phyloP scores from a whole-genome alignment of 2,329 filamentous ascomycete genomes.

The Hysterium pulicare region DNA sequence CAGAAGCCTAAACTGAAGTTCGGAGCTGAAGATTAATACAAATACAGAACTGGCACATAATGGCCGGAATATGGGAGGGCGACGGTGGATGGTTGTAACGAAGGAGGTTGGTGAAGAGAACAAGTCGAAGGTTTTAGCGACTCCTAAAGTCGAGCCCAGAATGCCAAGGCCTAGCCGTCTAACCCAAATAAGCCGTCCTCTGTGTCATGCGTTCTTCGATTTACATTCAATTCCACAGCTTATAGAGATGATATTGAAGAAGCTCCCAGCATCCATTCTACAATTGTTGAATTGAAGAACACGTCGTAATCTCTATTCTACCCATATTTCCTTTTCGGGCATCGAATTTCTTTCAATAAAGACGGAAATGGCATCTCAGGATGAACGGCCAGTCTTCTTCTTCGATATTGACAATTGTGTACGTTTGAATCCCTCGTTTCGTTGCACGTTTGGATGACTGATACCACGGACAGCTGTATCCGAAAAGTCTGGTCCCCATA shows the following conservation, averaged over 20 bases:
- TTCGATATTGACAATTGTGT: slow-evolving; percentile 99
- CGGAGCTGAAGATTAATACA: slow-evolving; percentile 13
- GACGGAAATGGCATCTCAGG: not conserved
- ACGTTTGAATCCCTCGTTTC: slow-evolving; percentile 38
- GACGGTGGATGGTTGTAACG: slow-evolving; percentile 13
- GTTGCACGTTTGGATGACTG: too few species aligned
- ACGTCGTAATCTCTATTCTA: not conserved
- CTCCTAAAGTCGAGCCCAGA: not conserved
- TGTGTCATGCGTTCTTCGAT: not conserved
- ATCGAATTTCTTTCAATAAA: not conserved
- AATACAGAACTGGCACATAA: slow-evolving; percentile 23
- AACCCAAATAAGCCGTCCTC: not conserved
- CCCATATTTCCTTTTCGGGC: not conserved
- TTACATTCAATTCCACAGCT: too few species aligned
- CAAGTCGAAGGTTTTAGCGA: not conserved
- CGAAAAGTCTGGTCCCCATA: slow-evolving; percentile 63
- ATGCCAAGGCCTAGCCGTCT: not conserved
- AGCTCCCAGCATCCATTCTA: too few species aligned
- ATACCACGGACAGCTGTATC: slow-evolving; percentile 63
- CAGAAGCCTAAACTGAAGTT: not conserved
- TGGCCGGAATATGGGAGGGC: slow-evolving; percentile 17
- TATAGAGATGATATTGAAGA: too few species aligned
- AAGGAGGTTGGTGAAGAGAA: slow-evolving; percentile 13
- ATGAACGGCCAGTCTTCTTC: slow-evolving; percentile 53
- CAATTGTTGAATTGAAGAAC: too few species aligned